These are phyloP conservation scores for Suillus subaureus DNA, from an alignment of 768 basidiomycete species.

Conservation along the genomic window DNA sequence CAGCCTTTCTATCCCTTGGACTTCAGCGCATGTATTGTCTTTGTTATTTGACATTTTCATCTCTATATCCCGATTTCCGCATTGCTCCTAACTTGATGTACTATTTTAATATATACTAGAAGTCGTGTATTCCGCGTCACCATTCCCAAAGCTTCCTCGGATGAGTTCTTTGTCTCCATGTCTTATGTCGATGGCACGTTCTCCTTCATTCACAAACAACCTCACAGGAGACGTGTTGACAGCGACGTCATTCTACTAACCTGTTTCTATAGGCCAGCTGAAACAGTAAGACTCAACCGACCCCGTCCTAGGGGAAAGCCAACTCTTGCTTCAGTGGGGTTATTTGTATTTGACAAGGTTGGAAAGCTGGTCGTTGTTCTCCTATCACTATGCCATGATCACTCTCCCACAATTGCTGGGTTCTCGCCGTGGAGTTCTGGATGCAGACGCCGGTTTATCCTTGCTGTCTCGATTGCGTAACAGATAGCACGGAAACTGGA, in stretches of 20 bases:
- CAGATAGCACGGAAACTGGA: neutral
- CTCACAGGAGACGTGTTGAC: conserved; percentile 56
- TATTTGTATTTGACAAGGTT: conserved; percentile 23
- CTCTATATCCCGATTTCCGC: neutral
- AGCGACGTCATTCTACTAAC: conserved; percentile 45
- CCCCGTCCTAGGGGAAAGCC: conserved; percentile 47
- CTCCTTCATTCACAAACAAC: conserved; percentile 50
- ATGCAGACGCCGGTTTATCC: neutral
- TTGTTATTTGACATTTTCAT: neutral
- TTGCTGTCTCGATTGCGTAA: neutral
- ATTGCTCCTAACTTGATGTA: neutral
- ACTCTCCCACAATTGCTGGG: neutral
- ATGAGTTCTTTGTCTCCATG: conserved; percentile 59
- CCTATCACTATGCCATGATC: no score
- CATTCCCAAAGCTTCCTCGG: conserved; percentile 52
- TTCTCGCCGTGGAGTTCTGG: neutral
- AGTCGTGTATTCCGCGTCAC: neutral
- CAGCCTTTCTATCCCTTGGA: neutral
- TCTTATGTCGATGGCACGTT: conserved; percentile 72
- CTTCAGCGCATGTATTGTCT: no score
- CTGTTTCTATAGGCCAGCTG: conserved; percentile 34
- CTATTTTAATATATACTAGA: neutral
- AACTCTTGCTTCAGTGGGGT: conserved; percentile 31
- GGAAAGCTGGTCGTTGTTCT: conserved; percentile 7
- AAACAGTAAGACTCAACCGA: conserved; percentile 44